These are phyloP conservation scores for Hordeum marinum DNA, from an alignment of 176 grass and related monocot species.

Conservation along the genomic window DNA sequence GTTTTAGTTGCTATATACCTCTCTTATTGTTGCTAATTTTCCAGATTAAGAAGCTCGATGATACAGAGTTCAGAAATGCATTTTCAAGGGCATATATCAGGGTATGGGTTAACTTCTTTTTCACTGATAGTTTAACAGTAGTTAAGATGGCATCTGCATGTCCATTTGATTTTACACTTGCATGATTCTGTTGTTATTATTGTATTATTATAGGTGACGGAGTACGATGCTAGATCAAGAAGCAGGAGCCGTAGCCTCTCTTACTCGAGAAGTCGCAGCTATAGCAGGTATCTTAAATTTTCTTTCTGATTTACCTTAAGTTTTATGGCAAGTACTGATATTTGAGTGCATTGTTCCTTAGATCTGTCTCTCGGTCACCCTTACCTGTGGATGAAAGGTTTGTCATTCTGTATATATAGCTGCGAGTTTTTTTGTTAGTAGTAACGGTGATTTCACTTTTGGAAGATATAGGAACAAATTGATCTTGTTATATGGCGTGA, in stretches of 20 bases:
- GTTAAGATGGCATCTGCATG: background rate
- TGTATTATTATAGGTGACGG: constrained; percentile 53
- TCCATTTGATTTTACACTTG: background rate
- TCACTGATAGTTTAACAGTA: background rate
- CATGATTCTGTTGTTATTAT: background rate
- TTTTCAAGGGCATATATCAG: constrained; percentile 90
- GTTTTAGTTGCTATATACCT: background rate
- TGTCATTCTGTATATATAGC: background rate
- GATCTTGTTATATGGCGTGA: background rate
- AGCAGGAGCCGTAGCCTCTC: constrained; percentile 60
- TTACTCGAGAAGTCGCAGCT: constrained; percentile 60
- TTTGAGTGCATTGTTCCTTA: background rate
- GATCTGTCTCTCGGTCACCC: constrained; percentile 29
- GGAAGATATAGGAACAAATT: background rate
- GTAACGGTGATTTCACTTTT: background rate
- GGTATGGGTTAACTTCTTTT: constrained; percentile 31
- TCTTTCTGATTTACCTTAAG: background rate
- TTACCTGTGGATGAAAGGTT: constrained; percentile 41
- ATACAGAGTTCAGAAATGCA: constrained; percentile 83
- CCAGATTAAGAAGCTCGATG: constrained; percentile 85
- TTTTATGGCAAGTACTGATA: background rate
- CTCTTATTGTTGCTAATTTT: background rate
- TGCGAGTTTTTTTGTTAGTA: background rate
- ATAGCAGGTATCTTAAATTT: constrained; percentile 30
- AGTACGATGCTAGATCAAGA: constrained; percentile 70